phyloP scores from a whole-genome alignment of 805 yeast species.

The Myxozyma neotropica region DNA sequence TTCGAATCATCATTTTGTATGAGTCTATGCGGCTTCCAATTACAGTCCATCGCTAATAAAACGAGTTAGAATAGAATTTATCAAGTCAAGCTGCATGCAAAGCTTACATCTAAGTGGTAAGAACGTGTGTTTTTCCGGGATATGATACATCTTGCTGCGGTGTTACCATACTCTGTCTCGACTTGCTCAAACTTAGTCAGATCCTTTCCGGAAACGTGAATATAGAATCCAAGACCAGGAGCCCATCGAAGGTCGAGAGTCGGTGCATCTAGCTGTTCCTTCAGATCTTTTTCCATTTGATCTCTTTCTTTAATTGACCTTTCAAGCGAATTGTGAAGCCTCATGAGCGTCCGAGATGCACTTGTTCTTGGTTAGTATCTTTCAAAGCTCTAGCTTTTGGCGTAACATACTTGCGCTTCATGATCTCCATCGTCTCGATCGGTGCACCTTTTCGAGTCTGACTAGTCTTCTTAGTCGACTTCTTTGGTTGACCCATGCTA shows the following conservation, averaged over 20 bases:
- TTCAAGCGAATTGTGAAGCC: constrained; percentile 45
- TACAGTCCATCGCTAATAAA: constrained; percentile 48
- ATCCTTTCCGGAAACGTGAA: constrained; percentile 46
- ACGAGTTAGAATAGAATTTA: too few relatives aligned
- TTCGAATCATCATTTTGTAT: constrained; percentile 51
- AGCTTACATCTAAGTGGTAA: constrained; percentile 22
- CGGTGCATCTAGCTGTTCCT: constrained; percentile 34
- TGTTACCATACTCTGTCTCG: constrained; percentile 17
- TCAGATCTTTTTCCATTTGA: constrained; percentile 27
- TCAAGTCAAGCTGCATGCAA: neutral
- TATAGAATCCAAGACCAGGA: constrained; percentile 51
- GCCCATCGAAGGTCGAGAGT: constrained; percentile 47
- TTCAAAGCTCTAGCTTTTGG: neutral
- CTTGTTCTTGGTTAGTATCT: neutral
- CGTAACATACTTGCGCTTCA: constrained; percentile 26
- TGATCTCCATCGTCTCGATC: constrained; percentile 36
- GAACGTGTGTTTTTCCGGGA: constrained; percentile 20
- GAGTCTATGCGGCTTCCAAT: constrained; percentile 55
- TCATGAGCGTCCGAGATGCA: constrained; percentile 42
- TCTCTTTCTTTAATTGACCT: constrained; percentile 39
- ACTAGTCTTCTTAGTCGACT: constrained; percentile 23
- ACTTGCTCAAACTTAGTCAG: constrained; percentile 14
- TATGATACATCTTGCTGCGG: constrained; percentile 18
- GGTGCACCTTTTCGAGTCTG: constrained; percentile 32
- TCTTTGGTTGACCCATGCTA: constrained; percentile 17